Conservation (phyloP, 1,284 basidiomycete genomes). For the Cryptococcus sp. region DNA sequence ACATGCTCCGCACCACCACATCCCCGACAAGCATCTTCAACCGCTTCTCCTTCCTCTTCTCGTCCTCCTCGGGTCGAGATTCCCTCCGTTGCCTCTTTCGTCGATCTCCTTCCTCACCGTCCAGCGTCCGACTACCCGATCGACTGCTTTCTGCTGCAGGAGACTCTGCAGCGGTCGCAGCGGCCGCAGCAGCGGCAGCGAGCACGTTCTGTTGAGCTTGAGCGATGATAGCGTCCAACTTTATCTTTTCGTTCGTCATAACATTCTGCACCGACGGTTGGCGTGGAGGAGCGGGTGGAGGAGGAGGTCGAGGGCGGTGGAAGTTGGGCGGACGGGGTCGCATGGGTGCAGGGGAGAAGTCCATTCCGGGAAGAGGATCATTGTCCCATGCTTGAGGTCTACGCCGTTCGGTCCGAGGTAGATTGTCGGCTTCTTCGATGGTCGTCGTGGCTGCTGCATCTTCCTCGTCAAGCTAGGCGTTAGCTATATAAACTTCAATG, state of each 20-base stretch:
- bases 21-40: conserved; percentile 77
- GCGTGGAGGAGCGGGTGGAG: conserved; percentile 23
- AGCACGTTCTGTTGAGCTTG: conserved; percentile 45
- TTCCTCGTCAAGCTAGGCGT: conserved; percentile 38
- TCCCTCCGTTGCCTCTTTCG: conserved; percentile 36
- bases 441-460: conserved; percentile 42
- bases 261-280: conserved; percentile 8
- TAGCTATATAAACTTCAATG: neutral
- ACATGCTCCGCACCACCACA: conserved; percentile 86
- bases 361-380: conserved; percentile 20
- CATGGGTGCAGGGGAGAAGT: conserved; percentile 34
- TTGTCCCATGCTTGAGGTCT: conserved; percentile 37
- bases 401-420: conserved; percentile 12
- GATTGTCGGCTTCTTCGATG: conserved; percentile 32
- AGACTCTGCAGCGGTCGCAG: conserved; percentile 16
- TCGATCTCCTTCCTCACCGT: conserved; percentile 22
- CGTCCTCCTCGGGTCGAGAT: conserved; percentile 31
- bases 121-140: conserved; percentile 14
- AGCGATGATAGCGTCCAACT: conserved; percentile 47
- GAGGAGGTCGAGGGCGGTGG: conserved; percentile 21
- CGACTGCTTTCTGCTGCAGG: conserved; percentile 35
- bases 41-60: conserved; percentile 68
- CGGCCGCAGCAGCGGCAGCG: conserved; percentile 45
- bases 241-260: conserved; percentile 21
- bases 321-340: conserved; percentile 19